phyloP scores from a whole-genome alignment of 345 rosid genomes.

The Luvunga scandens region DNA sequence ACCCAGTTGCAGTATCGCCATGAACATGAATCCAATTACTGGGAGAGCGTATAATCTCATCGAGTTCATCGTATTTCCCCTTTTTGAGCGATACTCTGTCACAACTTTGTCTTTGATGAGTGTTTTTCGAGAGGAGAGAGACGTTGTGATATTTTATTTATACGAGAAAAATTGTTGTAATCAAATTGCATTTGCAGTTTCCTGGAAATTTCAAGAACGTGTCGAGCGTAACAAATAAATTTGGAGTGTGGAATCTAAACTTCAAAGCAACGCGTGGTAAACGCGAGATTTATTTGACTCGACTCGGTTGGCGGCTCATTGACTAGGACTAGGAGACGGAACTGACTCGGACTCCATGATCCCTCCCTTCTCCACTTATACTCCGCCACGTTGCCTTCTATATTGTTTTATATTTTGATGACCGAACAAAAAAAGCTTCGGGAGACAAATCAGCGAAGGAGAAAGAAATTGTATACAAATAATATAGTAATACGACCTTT shows the following conservation, averaged over 20 bases:
- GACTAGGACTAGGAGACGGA: background rate
- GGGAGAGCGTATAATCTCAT: slow-evolving; percentile 19
- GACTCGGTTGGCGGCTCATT: background rate
- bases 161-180: background rate
- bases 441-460: too few relatives aligned
- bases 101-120: background rate
- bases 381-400: too few relatives aligned
- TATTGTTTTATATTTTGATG: too few relatives aligned
- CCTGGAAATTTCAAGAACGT: slow-evolving; percentile 18
- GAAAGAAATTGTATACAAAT: too few relatives aligned
- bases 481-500: too few relatives aligned
- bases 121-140: background rate
- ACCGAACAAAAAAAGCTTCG: too few relatives aligned
- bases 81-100: too few relatives aligned
- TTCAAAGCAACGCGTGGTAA: slow-evolving; percentile 17
- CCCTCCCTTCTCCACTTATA: too few relatives aligned
- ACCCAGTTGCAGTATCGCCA: slow-evolving; percentile 37
- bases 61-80: slow-evolving; percentile 22
- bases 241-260: too few relatives aligned
- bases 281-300: slow-evolving; percentile 23
- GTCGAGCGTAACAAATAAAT: too few relatives aligned
- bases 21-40: slow-evolving; percentile 28
- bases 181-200: slow-evolving; percentile 1
- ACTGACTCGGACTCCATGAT: background rate
- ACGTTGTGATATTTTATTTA: background rate